These are phyloP conservation scores for Nemania sp. DNA, from an alignment of 2,329 filamentous ascomycete species.

Conservation along the genomic window DNA sequence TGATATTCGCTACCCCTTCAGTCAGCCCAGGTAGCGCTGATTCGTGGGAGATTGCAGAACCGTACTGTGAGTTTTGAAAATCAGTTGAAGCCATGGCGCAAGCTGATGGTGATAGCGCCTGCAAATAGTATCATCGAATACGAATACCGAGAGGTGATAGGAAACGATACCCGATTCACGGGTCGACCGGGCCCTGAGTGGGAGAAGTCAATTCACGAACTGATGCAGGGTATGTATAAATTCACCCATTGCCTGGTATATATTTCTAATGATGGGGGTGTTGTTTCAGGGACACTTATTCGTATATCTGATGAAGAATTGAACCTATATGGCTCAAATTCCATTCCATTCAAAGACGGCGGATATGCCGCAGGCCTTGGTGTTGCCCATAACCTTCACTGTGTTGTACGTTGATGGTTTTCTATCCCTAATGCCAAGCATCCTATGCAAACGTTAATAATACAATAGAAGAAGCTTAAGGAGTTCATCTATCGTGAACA, in stretches of 20 bases:
- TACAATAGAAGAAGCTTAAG: conserved; percentile 25
- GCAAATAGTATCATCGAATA: conserved; percentile 13
- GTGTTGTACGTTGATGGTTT: conserved; percentile 21
- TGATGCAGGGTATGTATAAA: conserved; percentile 13
- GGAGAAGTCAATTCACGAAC: conserved; percentile 20
- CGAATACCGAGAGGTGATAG: not conserved
- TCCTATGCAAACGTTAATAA: not conserved
- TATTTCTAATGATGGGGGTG: too few species aligned
- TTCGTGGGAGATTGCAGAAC: too few species aligned
- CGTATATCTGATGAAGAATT: conserved; percentile 22
- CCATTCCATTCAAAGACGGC: conserved; percentile 28
- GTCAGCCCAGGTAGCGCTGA: too few species aligned
- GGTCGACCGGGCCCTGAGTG: conserved; percentile 18
- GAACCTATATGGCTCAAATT: conserved; percentile 3
- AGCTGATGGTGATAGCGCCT: too few species aligned
- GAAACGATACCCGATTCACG: conserved; percentile 17
- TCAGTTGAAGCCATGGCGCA: too few species aligned
- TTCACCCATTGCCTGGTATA: not conserved
- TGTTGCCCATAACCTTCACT: conserved; percentile 32
- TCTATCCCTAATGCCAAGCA: not conserved
- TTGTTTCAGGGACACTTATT: conserved; percentile 28
- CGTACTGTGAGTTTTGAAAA: too few species aligned
- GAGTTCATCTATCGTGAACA: conserved; percentile 28
- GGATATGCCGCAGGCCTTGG: conserved; percentile 28
- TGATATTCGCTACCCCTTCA: too few species aligned